phyloP scores from a whole-genome alignment of 352 stramenopile genomes.

The Phytophthora hybrid region DNA sequence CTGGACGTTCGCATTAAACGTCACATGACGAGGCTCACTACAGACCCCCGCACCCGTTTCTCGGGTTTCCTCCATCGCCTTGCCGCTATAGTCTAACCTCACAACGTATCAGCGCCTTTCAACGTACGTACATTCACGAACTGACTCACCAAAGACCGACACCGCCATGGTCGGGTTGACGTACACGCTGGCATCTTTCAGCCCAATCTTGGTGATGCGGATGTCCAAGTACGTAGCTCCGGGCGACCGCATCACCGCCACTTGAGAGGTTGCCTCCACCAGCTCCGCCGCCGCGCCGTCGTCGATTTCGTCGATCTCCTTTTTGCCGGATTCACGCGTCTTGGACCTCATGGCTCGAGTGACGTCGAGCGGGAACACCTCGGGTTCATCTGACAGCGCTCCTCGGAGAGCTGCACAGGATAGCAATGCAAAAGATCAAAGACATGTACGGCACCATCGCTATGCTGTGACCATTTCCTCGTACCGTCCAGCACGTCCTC shows the following conservation, averaged over 20 bases:
- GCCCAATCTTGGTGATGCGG: constrained; percentile 57
- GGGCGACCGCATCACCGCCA: constrained; percentile 23
- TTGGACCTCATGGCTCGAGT: constrained; percentile 30
- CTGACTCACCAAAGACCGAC: constrained; percentile 59
- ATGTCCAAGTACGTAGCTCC: constrained; percentile 66
- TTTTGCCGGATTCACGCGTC: constrained; percentile 35
- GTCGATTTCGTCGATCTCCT: constrained; percentile 39
- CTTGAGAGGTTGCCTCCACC: constrained; percentile 26
- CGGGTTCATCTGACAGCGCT: constrained; percentile 46
- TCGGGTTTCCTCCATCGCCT: constrained; percentile 58
- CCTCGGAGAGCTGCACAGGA: constrained; percentile 42
- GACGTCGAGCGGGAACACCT: constrained; percentile 51
- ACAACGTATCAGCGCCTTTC: background rate
- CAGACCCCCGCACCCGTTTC: constrained; percentile 56
- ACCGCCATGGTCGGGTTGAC: constrained; percentile 73
- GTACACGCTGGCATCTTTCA: constrained; percentile 75
- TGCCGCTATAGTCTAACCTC: constrained; percentile 53
- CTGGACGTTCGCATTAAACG: constrained; percentile 55
- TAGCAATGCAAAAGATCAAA: background rate
- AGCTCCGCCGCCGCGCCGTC: constrained; percentile 30
- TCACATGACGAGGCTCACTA: constrained; percentile 55
- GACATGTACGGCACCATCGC: background rate
- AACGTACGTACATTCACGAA: too few relatives aligned
- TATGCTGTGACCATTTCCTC: background rate
- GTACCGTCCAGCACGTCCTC: constrained; percentile 64